Conservation (phyloP, 2,329 filamentous ascomycete species). For the Fusarium sp. region DNA sequence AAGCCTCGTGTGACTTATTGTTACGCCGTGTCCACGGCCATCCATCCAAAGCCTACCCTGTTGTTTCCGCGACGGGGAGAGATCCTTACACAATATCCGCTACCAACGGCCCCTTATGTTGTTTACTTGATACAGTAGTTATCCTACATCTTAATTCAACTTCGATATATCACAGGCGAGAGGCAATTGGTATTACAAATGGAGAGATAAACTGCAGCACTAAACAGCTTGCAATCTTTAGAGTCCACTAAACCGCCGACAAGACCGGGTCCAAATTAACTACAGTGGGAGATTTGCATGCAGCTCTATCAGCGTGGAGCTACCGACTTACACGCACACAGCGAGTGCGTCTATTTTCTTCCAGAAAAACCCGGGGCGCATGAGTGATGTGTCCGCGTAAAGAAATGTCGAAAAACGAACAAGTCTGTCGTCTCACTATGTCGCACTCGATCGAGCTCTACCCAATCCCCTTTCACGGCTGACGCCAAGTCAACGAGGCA, state of each 20-base stretch:
- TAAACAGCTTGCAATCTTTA: conserved; percentile 20
- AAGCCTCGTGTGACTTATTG: conserved; percentile 5
- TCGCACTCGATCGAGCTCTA: conserved; percentile 4
- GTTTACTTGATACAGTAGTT: conserved; percentile 9
- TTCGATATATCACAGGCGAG: background rate
- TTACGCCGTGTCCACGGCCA: background rate
- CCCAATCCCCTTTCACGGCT: conserved; percentile 24
- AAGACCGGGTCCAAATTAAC: conserved; percentile 24
- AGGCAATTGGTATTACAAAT: background rate
- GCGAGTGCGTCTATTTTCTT: conserved; percentile 4
- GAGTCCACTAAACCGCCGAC: conserved; percentile 36
- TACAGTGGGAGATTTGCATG: conserved; percentile 31
- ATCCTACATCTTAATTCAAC: conserved; percentile 14
- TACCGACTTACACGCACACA: background rate
- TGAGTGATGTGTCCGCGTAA: background rate
- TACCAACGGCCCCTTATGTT: background rate
- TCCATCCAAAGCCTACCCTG: background rate
- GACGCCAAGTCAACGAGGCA: conserved; percentile 40
- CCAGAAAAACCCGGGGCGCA: conserved; percentile 18
- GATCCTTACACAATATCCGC: conserved; percentile 13
- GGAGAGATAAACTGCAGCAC: background rate
- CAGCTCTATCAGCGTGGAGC: conserved; percentile 26
- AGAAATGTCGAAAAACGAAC: conserved; percentile 1
- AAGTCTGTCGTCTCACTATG: conserved; percentile 4
- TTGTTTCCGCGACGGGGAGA: background rate